Conservation (phyloP, 2,329 filamentous ascomycete genomes). For the Sarocladiaceae sp. region DNA sequence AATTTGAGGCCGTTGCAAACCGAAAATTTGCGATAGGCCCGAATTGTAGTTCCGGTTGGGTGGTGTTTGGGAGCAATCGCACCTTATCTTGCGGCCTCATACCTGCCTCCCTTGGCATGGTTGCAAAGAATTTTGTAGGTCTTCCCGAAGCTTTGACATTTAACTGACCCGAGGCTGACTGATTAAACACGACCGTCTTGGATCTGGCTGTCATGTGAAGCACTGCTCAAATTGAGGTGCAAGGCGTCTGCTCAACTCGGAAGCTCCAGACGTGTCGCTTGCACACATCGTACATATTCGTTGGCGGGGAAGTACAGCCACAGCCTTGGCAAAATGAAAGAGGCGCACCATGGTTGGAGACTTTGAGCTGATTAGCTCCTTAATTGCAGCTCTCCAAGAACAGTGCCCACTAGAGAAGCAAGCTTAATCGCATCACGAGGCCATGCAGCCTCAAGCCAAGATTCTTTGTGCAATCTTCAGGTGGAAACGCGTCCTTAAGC, state of each 20-base stretch:
- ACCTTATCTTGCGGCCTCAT: not conserved
- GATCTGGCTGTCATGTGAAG: not conserved
- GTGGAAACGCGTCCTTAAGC: not conserved
- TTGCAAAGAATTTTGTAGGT: not conserved
- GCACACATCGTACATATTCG: not conserved
- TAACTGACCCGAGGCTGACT: not conserved
- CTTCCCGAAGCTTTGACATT: not conserved
- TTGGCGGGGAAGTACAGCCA: not conserved
- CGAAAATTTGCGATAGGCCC: not conserved
- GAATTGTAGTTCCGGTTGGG: not conserved
- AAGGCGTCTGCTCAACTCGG: not conserved
- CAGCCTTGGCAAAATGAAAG: not conserved
- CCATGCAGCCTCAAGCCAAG: not conserved
- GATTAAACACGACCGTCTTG: not conserved
- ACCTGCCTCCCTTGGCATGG: not conserved
- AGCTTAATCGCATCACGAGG: conserved; percentile 3
- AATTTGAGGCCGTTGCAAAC: not conserved
- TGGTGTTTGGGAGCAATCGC: not conserved
- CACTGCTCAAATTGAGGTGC: not conserved
- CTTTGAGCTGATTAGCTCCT: not conserved
- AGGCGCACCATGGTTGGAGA: not conserved
- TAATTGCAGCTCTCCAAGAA: not conserved
- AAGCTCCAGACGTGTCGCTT: not conserved
- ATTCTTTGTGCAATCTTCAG: not conserved
- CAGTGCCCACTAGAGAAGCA: no score